Evolutionary conservation across 768 basidiomycete species (phyloP).

Genomic region (Auriscalpium orientale): DNA sequence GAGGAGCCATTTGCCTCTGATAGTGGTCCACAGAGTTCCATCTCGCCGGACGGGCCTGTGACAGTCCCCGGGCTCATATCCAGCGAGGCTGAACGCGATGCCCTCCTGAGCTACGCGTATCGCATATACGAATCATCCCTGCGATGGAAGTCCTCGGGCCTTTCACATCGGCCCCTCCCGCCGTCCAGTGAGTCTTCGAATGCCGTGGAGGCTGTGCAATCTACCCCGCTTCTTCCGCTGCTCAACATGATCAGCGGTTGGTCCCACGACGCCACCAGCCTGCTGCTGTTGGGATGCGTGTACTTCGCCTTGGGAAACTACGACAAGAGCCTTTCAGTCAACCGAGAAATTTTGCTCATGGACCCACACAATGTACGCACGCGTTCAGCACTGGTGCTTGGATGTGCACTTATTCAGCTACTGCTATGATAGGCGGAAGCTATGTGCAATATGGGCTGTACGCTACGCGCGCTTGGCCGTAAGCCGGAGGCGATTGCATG

Average conservation of each 20-base stretch:
- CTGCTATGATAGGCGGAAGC: slow-evolving; percentile 28
- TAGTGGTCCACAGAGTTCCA: no score
- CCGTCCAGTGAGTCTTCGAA: not conserved
- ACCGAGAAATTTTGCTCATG: slow-evolving; percentile 26
- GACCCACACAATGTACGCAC: slow-evolving; percentile 18
- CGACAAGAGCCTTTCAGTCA: slow-evolving; percentile 21
- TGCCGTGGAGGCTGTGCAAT: not conserved
- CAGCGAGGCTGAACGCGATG: slow-evolving; percentile 24
- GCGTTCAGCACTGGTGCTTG: not conserved
- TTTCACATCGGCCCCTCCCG: slow-evolving; percentile 9
- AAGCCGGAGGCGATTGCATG: slow-evolving; percentile 27
- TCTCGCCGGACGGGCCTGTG: no score
- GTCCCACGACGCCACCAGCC: slow-evolving; percentile 25
- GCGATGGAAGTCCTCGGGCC: not conserved
- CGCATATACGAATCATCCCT: slow-evolving; percentile 21
- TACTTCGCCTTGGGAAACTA: slow-evolving; percentile 28
- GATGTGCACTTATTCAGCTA: not conserved
- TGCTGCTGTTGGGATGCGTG: slow-evolving; percentile 30
- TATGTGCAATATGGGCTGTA: slow-evolving; percentile 34
- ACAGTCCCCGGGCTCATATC: slow-evolving; percentile 8
- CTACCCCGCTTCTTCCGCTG: slow-evolving; percentile 7
- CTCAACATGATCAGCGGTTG: slow-evolving; percentile 25
- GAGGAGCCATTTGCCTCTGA: no score
- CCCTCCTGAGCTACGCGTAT: slow-evolving; percentile 26
- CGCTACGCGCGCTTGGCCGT: slow-evolving; percentile 25